Conservation (phyloP, 108 stramenopile species). For the Cyclotella sp. region DNA sequence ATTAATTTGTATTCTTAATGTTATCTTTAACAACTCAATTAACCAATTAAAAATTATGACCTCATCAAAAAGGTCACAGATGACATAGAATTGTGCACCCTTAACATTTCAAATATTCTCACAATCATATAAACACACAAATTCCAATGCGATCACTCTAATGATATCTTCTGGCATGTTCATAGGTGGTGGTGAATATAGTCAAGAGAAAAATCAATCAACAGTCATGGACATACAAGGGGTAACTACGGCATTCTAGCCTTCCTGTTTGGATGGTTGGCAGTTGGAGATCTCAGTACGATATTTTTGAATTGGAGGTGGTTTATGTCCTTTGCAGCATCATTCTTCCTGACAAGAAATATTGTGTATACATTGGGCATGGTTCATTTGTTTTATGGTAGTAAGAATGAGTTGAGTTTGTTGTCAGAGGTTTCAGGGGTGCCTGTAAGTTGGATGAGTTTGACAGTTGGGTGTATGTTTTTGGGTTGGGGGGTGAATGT, state of each 20-base stretch:
- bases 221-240: no score
- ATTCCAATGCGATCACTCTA: no score
- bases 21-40: no score
- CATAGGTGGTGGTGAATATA: no score
- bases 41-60: no score
- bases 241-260: slow-evolving; percentile 44
- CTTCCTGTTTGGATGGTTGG: slow-evolving; percentile 51
- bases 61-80: no score
- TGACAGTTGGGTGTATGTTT: slow-evolving; percentile 40
- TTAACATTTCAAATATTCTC: no score
- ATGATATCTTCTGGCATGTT: no score
- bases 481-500: slow-evolving; percentile 47
- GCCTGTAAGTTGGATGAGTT: slow-evolving; percentile 17
- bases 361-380: slow-evolving; percentile 39
- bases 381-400: slow-evolving; percentile 32
- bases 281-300: slow-evolving; percentile 44
- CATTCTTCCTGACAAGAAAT: slow-evolving; percentile 39
- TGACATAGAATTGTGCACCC: no score
- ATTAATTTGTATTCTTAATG: no score
- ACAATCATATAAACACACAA: no score
- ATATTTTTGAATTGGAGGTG: slow-evolving; percentile 52
- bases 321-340: slow-evolving; percentile 40
- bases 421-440: slow-evolving; percentile 30
- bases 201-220: no score
- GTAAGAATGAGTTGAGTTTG: slow-evolving; percentile 17